These are phyloP conservation scores for Saturnispora hagleri DNA, from an alignment of 805 yeast species.

Conservation along the genomic window DNA sequence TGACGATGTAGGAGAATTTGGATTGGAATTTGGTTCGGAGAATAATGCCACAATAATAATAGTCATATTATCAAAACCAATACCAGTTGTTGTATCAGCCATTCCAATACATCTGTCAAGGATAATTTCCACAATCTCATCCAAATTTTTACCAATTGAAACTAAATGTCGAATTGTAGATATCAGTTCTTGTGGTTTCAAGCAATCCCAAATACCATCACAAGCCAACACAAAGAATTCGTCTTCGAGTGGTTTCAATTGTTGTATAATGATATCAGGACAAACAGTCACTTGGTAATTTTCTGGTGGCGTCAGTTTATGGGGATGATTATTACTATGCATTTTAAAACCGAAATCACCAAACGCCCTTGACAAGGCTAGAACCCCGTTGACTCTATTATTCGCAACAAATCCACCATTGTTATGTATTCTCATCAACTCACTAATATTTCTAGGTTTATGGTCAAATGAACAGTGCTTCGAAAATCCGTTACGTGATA, in stretches of 20 bases:
- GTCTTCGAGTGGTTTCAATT: conserved; percentile 42
- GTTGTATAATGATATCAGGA: conserved; percentile 62
- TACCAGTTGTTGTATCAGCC: conserved; percentile 68
- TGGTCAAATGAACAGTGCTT: conserved; percentile 61
- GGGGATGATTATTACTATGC: conserved; percentile 15
- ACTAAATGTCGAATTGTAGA: conserved; percentile 48
- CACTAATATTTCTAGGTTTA: conserved; percentile 51
- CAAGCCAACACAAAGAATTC: conserved; percentile 71
- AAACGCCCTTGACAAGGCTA: conserved; percentile 49
- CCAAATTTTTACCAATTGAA: conserved; percentile 46
- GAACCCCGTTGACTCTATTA: conserved; percentile 50
- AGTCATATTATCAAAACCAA: conserved; percentile 81
- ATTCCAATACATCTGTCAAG: conserved; percentile 58
- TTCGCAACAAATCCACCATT: conserved; percentile 55
- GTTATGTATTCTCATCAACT: conserved; percentile 45
- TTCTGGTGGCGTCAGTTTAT: conserved; percentile 39
- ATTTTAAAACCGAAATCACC: conserved; percentile 57
- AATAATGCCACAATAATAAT: conserved; percentile 40
- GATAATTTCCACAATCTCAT: conserved; percentile 48
- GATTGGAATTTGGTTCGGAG: background rate
- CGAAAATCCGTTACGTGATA: conserved; percentile 43
- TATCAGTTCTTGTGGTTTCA: conserved; percentile 46
- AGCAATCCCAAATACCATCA: conserved; percentile 79
- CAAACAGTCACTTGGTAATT: conserved; percentile 75
- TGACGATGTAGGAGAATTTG: background rate